Percentiles rank a stretch among this genome's conserved stretches.
phyloP scores from a whole-genome alignment of 768 basidiomycete genomes.

The Wakefieldia striispora region DNA sequence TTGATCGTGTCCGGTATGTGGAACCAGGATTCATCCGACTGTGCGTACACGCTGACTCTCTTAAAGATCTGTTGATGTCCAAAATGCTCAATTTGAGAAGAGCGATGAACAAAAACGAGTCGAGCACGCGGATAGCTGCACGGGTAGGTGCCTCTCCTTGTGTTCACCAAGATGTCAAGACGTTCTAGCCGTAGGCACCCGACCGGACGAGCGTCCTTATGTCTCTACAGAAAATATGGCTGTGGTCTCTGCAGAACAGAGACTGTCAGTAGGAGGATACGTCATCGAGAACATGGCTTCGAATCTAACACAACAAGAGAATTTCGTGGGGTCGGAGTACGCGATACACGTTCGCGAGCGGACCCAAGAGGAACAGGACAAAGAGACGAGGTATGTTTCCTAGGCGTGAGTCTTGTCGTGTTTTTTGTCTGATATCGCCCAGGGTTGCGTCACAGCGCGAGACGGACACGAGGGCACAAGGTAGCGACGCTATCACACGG shows the following conservation, averaged over 20 bases:
- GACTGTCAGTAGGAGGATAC: background rate
- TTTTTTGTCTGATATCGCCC: background rate
- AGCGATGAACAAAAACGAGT: background rate
- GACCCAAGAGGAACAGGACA: background rate
- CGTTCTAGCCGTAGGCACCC: background rate
- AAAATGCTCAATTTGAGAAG: background rate
- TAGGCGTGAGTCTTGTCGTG: no score
- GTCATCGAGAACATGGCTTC: background rate
- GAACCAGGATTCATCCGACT: background rate
- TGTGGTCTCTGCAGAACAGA: background rate
- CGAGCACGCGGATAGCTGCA: background rate
- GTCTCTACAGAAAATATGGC: background rate
- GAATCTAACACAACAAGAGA: background rate
- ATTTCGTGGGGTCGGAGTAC: background rate
- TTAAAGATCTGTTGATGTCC: background rate
- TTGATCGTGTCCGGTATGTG: background rate
- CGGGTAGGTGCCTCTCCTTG: background rate
- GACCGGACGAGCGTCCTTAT: background rate
- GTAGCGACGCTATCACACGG: background rate
- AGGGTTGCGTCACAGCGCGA: background rate
- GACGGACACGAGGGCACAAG: background rate
- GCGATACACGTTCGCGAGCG: background rate
- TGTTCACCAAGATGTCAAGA: background rate
- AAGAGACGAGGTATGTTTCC: background rate
- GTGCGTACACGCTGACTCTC: background rate